Percentiles rank a stretch among this genome's conserved stretches.
These are phyloP conservation scores for Solanum microdontum DNA, from an alignment of 257 asterid genomes.

Conservation along the genomic window DNA sequence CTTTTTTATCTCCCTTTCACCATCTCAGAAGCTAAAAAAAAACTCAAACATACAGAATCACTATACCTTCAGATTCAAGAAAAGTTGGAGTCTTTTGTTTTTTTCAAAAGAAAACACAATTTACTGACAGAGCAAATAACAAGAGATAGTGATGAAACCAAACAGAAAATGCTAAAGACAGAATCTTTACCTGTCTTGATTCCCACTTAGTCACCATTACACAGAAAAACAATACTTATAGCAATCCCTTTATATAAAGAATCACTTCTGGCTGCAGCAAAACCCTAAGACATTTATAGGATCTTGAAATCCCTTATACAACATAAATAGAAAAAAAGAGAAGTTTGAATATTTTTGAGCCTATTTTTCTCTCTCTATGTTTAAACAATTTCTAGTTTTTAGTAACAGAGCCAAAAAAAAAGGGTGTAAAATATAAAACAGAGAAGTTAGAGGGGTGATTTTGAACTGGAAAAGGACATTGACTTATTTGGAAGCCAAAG, in stretches of 20 bases:
- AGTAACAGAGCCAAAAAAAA: background rate
- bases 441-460: background rate
- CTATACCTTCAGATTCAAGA: background rate
- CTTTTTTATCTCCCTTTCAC: background rate
- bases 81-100: background rate
- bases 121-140: constrained; percentile 14
- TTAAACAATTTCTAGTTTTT: background rate
- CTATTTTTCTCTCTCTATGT: background rate
- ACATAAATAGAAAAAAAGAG: background rate
- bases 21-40: background rate
- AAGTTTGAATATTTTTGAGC: background rate
- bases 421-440: background rate
- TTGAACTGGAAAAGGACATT: background rate
- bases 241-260: background rate
- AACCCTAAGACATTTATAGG: constrained; percentile 39
- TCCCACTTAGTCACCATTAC: constrained; percentile 27
- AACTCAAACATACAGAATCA: background rate
- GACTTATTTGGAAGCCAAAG: background rate
- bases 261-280: constrained; percentile 35
- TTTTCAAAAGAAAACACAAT: background rate
- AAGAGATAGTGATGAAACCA: constrained; percentile 23
- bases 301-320: constrained; percentile 22
- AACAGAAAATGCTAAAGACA: constrained; percentile 21
- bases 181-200: constrained; percentile 58
- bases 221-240: constrained; percentile 18